A percentile compares a stretch with the other conserved stretches of the same genome.
Conservation (phyloP, 140 eudicot genomes). For the Cichorium intybus region DNA sequence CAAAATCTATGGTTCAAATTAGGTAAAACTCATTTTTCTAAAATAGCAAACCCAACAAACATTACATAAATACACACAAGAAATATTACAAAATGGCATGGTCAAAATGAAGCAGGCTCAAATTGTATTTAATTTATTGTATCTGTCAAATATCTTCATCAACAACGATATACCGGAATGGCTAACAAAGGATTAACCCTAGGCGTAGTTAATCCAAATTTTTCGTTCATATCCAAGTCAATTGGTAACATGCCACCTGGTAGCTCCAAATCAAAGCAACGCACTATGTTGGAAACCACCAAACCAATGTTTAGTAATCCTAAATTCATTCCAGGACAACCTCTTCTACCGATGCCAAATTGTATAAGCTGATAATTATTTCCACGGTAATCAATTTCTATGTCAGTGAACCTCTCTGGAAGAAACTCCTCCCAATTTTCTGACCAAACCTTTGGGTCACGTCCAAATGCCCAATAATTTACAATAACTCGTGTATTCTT, state of each 20-base stretch:
- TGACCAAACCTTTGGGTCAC: neutral
- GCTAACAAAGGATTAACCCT: neutral
- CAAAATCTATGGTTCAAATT: too few species aligned
- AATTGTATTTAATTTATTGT: too few species aligned
- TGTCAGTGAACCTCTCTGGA: constrained; percentile 10
- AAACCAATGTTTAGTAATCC: constrained; percentile 4
- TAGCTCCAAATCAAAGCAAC: constrained; percentile 19
- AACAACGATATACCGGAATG: neutral
- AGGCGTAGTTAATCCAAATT: neutral
- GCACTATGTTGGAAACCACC: constrained; percentile 6
- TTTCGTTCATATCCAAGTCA: constrained; percentile 12
- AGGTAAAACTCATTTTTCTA: too few species aligned
- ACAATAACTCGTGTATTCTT: neutral
- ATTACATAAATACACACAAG: too few species aligned
- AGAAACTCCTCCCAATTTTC: constrained; percentile 15
- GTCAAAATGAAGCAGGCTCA: too few species aligned
- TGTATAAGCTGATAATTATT: neutral
- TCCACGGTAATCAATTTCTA: constrained; percentile 3
- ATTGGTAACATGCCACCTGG: neutral
- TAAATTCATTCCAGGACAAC: neutral
- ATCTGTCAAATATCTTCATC: neutral
- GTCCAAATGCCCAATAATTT: constrained; percentile 1
- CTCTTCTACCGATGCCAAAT: constrained; percentile 21
- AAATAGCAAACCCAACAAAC: too few species aligned
- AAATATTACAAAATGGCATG: too few species aligned